Conservation (phyloP, 805 yeast species). For the Sugiyamaella qingdaonensis region DNA sequence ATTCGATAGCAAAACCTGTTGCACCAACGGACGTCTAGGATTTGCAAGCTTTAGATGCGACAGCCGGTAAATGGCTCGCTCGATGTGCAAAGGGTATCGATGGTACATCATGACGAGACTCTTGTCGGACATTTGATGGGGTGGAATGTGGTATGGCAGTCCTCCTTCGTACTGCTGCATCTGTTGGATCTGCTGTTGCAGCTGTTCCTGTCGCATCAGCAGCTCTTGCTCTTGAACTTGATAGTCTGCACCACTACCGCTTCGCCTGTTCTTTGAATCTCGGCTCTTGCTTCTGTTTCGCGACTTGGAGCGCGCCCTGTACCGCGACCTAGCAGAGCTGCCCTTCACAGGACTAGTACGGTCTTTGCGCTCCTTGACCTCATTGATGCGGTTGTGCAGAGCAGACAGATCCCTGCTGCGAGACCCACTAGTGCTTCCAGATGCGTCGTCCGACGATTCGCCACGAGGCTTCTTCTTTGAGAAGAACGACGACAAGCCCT, state of each 20-base stretch:
- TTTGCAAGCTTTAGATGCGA: conserved; percentile 93
- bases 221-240: conserved; percentile 2
- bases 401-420: not conserved
- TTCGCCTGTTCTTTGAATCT: not conserved
- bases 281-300: conserved; percentile 3
- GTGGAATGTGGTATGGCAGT: conserved; percentile 35
- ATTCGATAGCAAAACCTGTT: conserved; percentile 88
- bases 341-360: conserved; percentile 2
- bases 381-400: not conserved
- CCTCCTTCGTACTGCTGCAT: conserved; percentile 14
- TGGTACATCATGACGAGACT: conserved; percentile 36
- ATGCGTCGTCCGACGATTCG: conserved; percentile 11
- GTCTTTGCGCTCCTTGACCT: not conserved
- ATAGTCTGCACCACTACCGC: not conserved
- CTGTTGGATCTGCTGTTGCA: conserved; percentile 18
- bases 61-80: conserved; percentile 88
- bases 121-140: conserved; percentile 34
- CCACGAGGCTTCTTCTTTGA: conserved; percentile 16
- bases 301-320: conserved; percentile 5
- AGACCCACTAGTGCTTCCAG: not conserved
- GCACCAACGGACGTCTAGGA: conserved; percentile 83
- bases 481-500: conserved; percentile 19
- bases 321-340: conserved; percentile 1
- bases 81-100: conserved; percentile 91
- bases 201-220: conserved; percentile 9